These are phyloP conservation scores for Colletotrichum trifolii DNA, from an alignment of 2,329 filamentous ascomycete species.

Conservation along the genomic window DNA sequence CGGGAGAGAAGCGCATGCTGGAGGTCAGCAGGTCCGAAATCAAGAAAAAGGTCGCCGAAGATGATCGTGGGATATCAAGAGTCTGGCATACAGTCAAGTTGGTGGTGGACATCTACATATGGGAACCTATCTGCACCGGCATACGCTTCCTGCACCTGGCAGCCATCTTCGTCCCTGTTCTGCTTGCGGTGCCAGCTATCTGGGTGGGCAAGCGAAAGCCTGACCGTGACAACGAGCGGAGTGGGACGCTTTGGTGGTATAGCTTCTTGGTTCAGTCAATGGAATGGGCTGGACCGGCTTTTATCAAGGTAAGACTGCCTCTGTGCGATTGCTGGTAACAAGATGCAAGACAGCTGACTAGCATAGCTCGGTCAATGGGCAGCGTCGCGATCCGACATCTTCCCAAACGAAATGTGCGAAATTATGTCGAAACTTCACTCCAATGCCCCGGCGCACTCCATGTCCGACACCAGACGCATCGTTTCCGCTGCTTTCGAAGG, in stretches of 20 bases:
- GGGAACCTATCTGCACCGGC: conserved; percentile 88
- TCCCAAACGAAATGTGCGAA: conserved; percentile 89
- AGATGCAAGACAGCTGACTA: not conserved
- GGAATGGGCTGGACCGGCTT: conserved; percentile 93
- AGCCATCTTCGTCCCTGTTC: conserved; percentile 90
- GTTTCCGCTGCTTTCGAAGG: conserved; percentile 86
- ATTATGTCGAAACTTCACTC: conserved; percentile 97
- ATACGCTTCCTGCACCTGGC: conserved; percentile 89
- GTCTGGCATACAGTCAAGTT: conserved; percentile 70
- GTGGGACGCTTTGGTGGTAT: conserved; percentile 95
- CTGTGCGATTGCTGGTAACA: not conserved
- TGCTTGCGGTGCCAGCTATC: conserved; percentile 80
- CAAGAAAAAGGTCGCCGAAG: conserved; percentile 71
- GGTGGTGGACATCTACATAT: conserved; percentile 77
- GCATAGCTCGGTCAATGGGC: conserved; percentile 94
- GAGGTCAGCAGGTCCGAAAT: conserved; percentile 84
- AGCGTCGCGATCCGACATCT: conserved; percentile 94
- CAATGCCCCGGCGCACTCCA: conserved; percentile 89
- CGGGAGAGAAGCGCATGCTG: conserved; percentile 88
- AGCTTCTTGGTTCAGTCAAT: conserved; percentile 85
- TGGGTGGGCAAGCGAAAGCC: conserved; percentile 78
- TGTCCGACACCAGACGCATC: conserved; percentile 81
- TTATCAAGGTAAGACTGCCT: conserved; percentile 80
- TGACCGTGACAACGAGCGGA: conserved; percentile 77
- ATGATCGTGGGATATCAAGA: conserved; percentile 69